Evolutionary conservation across 345 rosid species (phyloP), one percentile per base, ranked within the genome.

Genomic region (thale cress (Arabidopsis thaliana)): DNA sequence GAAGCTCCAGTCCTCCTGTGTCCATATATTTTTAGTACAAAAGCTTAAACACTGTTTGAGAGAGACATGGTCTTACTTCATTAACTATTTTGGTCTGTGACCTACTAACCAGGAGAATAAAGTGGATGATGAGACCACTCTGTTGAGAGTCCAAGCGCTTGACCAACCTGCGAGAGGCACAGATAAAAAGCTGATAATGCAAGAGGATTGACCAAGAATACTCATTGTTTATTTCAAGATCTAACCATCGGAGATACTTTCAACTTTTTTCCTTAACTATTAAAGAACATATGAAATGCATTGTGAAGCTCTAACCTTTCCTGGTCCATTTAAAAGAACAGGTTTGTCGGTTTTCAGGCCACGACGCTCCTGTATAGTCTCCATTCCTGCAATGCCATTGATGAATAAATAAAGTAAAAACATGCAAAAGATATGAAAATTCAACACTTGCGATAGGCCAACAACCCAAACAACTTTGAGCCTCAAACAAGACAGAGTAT

Each of bases 41-140:
- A 48, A 59, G 30, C 30, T 67, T 65, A 48, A n/a, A 73, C 30
- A 8, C 22, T 64, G 30, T 41, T 33, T 2, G 28, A 65, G 33
- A 50, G 1, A 59, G 41, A 41, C 20, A 16, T 16, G 20, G 25
- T n/a, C 60, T 73, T 73, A 41, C 25, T 45, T 9, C 57, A 51
- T 37, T 7, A 37, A 40, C 45, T 45, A 37, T 37, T 24, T 65
- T 72, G 40, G 60, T 75, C 4, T 14, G 7, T 65, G 13, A 23
- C 72, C 85, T 79, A 71, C 85, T 79, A 71, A 95, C 99, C 99
- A 40, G 97, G 90, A 58, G 83, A 70, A 56, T 79, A 90, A 50
- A 95, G 90, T 48, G 97, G 82, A 82, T 92, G 99, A 75, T 83
- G 83, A 59, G 96, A 94, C 99, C 97, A 92, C 42, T 92, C 91